Percentiles rank a stretch among this genome's conserved stretches.
Evolutionary conservation across 2,329 filamentous ascomycete genomes (phyloP).

Genomic region (Leptographium wingfieldii): DNA sequence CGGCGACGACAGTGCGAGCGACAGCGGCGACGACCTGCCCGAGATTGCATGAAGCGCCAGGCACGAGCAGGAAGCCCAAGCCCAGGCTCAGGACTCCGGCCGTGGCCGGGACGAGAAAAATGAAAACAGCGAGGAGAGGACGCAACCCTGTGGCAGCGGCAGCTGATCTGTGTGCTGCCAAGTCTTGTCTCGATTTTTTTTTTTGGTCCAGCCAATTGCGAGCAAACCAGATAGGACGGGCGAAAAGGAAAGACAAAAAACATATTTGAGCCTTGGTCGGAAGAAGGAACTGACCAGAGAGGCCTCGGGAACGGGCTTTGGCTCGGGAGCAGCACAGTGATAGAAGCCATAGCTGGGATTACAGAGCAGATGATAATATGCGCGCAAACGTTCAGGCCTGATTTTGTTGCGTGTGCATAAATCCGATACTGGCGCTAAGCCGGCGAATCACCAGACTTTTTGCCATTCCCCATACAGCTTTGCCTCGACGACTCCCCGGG

Average conservation of each 20-base stretch:
- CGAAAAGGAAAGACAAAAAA: not conserved
- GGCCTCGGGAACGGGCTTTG: not conserved
- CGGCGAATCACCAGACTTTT: not conserved
- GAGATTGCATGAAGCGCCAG: conserved; percentile 2
- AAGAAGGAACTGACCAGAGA: not conserved
- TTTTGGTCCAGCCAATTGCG: not conserved
- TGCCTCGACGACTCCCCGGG: not conserved
- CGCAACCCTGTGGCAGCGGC: not conserved
- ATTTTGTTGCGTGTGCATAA: not conserved
- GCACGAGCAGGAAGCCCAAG: not conserved
- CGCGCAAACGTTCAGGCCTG: not conserved
- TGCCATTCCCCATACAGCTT: not conserved
- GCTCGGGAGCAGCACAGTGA: not conserved
- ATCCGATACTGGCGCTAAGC: not conserved
- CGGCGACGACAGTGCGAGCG: conserved; percentile 90
- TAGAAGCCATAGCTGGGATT: not conserved
- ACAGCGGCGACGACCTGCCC: conserved; percentile 77
- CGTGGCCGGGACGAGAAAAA: not conserved
- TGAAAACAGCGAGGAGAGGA: not conserved
- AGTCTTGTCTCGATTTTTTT: not conserved
- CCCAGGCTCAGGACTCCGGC: not conserved
- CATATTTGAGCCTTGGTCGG: not conserved
- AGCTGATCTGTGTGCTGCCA: not conserved
- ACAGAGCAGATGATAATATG: not conserved
- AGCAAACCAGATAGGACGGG: not conserved